These are phyloP conservation scores for Russula griseocarnosa DNA, from an alignment of 768 basidiomycete genomes.

Conservation along the genomic window DNA sequence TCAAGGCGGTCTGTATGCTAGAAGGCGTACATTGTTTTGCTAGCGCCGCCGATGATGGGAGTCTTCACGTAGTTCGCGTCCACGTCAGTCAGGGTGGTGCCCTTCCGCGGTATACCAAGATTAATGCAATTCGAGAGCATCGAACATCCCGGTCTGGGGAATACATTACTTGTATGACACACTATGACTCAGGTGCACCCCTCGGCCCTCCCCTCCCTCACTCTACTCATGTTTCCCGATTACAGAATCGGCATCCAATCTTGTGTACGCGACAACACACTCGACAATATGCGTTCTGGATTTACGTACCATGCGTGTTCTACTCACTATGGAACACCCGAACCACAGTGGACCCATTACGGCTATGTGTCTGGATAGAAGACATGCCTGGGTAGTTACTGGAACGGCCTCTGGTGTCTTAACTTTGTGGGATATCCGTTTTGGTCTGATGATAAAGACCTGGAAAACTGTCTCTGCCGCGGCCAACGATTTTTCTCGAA, in stretches of 20 bases:
- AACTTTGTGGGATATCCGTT: constrained; percentile 92
- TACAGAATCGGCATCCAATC: constrained; percentile 69
- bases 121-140: constrained; percentile 80
- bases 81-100: constrained; percentile 62
- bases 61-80: constrained; percentile 78
- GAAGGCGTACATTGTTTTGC: constrained; percentile 89
- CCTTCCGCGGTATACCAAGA: constrained; percentile 77
- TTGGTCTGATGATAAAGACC: constrained; percentile 81
- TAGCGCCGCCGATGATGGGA: constrained; percentile 79
- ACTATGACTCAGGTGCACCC: constrained; percentile 65
- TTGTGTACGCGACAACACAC: constrained; percentile 83
- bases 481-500: constrained; percentile 49
- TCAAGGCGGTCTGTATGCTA: constrained; percentile 70
- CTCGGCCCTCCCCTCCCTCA: constrained; percentile 1
- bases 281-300: constrained; percentile 74
- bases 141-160: constrained; percentile 67
- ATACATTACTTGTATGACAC: constrained; percentile 78
- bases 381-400: constrained; percentile 81
- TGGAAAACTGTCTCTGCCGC: constrained; percentile 71
- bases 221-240: constrained; percentile 11
- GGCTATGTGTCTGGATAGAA: constrained; percentile 76
- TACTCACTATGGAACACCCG: constrained; percentile 79
- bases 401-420: constrained; percentile 84
- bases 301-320: constrained; percentile 74
- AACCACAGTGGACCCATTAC: constrained; percentile 85